Percentiles rank a stretch among this genome's conserved stretches.
These are phyloP conservation scores for Boletus mariae DNA, from an alignment of 1,284 basidiomycete species.

Conservation along the genomic window DNA sequence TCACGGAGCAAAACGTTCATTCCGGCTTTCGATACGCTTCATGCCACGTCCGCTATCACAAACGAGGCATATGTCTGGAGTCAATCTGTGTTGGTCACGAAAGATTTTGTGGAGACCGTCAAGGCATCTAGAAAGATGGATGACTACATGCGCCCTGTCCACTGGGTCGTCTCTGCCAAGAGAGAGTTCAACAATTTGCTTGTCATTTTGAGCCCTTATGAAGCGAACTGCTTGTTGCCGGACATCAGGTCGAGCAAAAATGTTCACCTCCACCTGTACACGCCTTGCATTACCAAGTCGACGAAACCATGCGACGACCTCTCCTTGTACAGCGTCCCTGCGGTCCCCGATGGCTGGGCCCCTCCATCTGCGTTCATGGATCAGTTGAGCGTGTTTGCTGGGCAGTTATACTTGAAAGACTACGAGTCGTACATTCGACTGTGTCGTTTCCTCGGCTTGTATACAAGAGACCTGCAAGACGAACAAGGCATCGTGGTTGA, in stretches of 20 bases:
- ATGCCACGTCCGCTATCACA: neutral
- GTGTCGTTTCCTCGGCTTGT: neutral
- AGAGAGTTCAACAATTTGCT: constrained; percentile 11
- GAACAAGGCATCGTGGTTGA: constrained; percentile 15
- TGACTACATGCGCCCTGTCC: constrained; percentile 39
- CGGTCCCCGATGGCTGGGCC: neutral
- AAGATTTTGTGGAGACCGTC: constrained; percentile 21
- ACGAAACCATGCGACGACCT: constrained; percentile 40
- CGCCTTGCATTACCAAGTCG: constrained; percentile 33
- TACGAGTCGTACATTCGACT: neutral
- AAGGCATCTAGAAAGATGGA: neutral
- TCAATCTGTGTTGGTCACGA: constrained; percentile 19
- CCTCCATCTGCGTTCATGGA: neutral
- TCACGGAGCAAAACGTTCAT: neutral
- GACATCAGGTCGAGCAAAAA: constrained; percentile 31
- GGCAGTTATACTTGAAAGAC: neutral
- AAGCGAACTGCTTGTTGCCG: constrained; percentile 39
- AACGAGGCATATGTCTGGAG: constrained; percentile 10
- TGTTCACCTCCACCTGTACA: constrained; percentile 41
- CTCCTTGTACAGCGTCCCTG: constrained; percentile 34
- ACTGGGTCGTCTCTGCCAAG: constrained; percentile 37
- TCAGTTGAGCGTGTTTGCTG: constrained; percentile 28
- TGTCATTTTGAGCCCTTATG: constrained; percentile 42
- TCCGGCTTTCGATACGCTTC: constrained; percentile 6
- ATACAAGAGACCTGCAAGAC: constrained; percentile 15